Base-by-base conservation (phyloP, 805 yeast species). In the Metschnikowia gelsemii region DNA sequence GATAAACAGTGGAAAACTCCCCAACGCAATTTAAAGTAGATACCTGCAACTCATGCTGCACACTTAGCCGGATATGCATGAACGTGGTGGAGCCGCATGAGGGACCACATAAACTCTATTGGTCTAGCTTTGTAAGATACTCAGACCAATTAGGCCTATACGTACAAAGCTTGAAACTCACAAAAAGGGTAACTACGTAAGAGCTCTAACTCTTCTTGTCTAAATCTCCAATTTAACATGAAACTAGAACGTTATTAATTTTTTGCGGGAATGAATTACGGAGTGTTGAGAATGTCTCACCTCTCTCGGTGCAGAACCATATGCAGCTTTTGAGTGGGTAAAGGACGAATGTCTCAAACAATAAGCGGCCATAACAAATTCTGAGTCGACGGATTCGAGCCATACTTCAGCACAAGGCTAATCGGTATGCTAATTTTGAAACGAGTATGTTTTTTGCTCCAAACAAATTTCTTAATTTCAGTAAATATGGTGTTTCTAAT, bases 301-400 rank as follows among this genome's bases (percentile, higher is more conserved):
- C 25, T 7, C 8, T 22, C 11, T 26, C 29, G 29, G 12, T 31
- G 26, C 36, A 11, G 35, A n/a, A 12, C 19, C 5, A 3, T 14
- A 18, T 40, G 44, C 44, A 27, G n/a, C 9, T 8, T 11, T n/a
- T 7, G 4, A 20, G 13, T 17, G 13, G 33, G 32, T 43, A 35
- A 13, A 43, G 44, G 40, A 40, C 40, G 38, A 39, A 39, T 43
- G 43, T 41, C 43, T 32, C 44, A 28, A 27, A 27, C 32, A 19
- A 32, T 20, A 24, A 18, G 25, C 12, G 28, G 8, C 26, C 14
- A 11, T 26, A 32, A 23, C 4, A 20, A 32, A 32, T 5, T 36
- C 13, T 41, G 45, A 26, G 34, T 36, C 45, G 45, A 41, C 40
- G 38, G 25, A 41, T 25, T 41, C 30, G 21, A 12, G 31, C 40